Base-by-base conservation (phyloP, 2,329 filamentous ascomycete genomes). In the Diaporthe humulicola region DNA sequence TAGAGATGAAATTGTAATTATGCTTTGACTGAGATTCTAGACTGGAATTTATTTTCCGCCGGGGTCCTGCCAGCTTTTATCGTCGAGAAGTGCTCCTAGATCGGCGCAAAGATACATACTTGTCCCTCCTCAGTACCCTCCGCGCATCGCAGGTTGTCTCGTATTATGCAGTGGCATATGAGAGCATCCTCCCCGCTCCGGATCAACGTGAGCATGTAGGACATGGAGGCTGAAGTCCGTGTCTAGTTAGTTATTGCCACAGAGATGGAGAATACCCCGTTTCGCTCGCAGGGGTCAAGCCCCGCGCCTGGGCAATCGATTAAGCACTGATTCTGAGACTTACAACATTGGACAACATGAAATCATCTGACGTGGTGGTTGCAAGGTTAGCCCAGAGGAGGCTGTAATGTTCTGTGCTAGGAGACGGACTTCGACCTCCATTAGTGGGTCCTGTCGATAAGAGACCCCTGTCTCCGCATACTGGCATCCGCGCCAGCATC, bases 221-320 rank as follows among this genome's bases (percentile, higher is more conserved):
- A 17, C 38, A 30, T 64, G 58, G 58, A 64, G 58, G 58, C 40
- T 45, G 38, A 64, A 64, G 58, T 64, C 58, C 58, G 58, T 64
- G 8, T 14, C 9, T 45, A 45, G 58, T 64, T n/a, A n/a, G n/a
- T n/a, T n/a, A n/a, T n/a, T n/a, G 17, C 58, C 25, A 17, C 12
- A 12, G n/a, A 7, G 12, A 25, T 2, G 12, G 33, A 36, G 28
- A 14, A 33, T 33, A 17, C 52, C 33, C 33, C 33, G 8, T 36
- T 36, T 8, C 36, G 40, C 14, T 22, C 2, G 33, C 57, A 17
- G 12, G 14, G 6, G n/a, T 8, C 14, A 19, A 6, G 22, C 2
- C 25, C 33, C 14, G 15, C 38, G 7, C 15, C 14, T 22, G 15
- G n/a, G 15, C 8, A 1, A 45, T 25, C 25, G 17, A 64, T 30